Percentiles rank a stretch among this genome's conserved stretches.
Evolutionary conservation across 2,329 filamentous ascomycete genomes (phyloP).

Genomic region (Pleurostoma richardsiae): DNA sequence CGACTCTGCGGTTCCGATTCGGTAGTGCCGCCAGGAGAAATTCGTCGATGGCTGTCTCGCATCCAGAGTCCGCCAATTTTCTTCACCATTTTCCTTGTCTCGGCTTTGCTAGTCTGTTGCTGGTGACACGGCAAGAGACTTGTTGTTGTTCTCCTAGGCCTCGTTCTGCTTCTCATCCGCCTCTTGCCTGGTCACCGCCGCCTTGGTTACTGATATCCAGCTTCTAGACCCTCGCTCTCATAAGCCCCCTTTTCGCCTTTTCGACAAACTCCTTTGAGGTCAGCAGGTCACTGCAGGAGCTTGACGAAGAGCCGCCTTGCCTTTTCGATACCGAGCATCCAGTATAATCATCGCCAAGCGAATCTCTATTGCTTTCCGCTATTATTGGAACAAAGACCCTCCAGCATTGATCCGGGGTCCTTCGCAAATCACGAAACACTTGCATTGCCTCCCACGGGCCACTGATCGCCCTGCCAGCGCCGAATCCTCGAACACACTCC

Average conservation of each 20-base stretch:
- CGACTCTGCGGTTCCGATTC: no score
- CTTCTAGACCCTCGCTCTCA: slow-evolving; percentile 11
- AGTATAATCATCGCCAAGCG: no score
- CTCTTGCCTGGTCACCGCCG: background rate
- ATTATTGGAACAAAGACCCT: slow-evolving; percentile 1
- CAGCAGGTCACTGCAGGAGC: slow-evolving; percentile 81
- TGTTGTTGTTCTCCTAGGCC: no score
- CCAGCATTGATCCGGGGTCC: slow-evolving; percentile 19
- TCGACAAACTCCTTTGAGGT: slow-evolving; percentile 64
- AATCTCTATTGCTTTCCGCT: no score
- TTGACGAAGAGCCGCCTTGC: background rate
- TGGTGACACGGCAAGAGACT: no score
- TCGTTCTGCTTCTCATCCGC: no score
- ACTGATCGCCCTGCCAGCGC: slow-evolving; percentile 21
- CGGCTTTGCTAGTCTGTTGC: no score
- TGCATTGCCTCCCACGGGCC: slow-evolving; percentile 23
- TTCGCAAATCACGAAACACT: slow-evolving; percentile 29
- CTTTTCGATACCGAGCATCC: background rate
- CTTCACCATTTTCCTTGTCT: no score
- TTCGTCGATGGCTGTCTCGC: no score
- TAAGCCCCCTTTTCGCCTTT: slow-evolving; percentile 15
- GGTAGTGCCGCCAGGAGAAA: no score
- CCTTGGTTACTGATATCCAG: slow-evolving; percentile 5
- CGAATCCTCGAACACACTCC: slow-evolving; percentile 22
- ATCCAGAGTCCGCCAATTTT: no score